A percentile compares a stretch with the other conserved stretches of the same genome.
These are phyloP conservation scores for Boletus tylopilopsis DNA, from an alignment of 768 basidiomycete species.

Conservation along the genomic window DNA sequence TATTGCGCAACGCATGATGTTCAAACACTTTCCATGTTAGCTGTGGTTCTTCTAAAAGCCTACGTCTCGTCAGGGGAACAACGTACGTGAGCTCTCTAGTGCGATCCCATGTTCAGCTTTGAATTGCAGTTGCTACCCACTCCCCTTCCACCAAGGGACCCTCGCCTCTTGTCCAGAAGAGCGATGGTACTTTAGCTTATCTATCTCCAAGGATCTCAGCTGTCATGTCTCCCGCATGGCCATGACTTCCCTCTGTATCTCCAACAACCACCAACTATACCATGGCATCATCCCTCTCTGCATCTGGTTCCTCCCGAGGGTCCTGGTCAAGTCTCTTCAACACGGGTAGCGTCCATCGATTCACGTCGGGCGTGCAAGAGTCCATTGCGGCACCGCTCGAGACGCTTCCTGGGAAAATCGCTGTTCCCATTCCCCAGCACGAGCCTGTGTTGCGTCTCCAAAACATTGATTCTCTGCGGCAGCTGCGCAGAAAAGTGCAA, in stretches of 20 bases:
- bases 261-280: constrained; percentile 38
- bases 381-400: constrained; percentile 39
- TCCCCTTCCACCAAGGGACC: constrained; percentile 19
- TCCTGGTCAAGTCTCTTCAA: constrained; percentile 83
- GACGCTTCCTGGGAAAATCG: constrained; percentile 17
- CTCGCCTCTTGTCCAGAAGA: constrained; percentile 19
- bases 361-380: constrained; percentile 61
- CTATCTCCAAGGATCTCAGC: constrained; percentile 36
- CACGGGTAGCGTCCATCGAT: constrained; percentile 60
- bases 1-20: constrained; percentile 55
- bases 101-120: neutral
- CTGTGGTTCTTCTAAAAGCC: constrained; percentile 61
- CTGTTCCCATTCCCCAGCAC: constrained; percentile 24
- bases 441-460: constrained; percentile 19
- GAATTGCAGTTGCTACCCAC: neutral
- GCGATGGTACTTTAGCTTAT: constrained; percentile 47
- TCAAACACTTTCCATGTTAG: constrained; percentile 79
- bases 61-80: constrained; percentile 8
- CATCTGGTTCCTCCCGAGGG: constrained; percentile 64
- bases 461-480: constrained; percentile 28
- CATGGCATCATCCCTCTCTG: constrained; percentile 38
- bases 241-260: constrained; percentile 43
- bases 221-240: constrained; percentile 50
- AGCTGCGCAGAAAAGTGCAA: constrained; percentile 27
- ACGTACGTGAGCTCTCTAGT: constrained; percentile 8